Conservation (phyloP, 257 asterid genomes). For the Paulownia fortunei region DNA sequence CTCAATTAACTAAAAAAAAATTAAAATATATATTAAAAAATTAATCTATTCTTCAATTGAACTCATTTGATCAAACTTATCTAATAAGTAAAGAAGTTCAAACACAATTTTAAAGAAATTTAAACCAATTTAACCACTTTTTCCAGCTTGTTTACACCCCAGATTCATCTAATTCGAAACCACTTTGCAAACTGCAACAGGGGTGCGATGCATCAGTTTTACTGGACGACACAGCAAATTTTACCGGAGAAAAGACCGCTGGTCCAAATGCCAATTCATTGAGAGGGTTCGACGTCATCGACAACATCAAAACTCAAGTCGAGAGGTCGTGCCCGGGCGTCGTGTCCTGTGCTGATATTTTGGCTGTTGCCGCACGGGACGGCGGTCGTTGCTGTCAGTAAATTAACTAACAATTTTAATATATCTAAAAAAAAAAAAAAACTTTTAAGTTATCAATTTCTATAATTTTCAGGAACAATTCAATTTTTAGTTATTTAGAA, state of each 20-base stretch:
- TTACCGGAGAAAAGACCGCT: slow-evolving; percentile 68
- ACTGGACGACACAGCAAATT: slow-evolving; percentile 58
- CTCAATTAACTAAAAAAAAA: too few species aligned
- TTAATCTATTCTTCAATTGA: too few species aligned
- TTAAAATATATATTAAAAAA: too few species aligned
- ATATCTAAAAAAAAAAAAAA: too few species aligned
- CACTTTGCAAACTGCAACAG: slow-evolving; percentile 30
- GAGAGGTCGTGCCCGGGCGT: slow-evolving; percentile 48
- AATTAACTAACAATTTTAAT: not conserved
- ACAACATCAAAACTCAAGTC: slow-evolving; percentile 53
- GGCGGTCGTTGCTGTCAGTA: slow-evolving; percentile 55
- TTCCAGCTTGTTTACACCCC: not conserved
- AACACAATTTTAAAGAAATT: too few species aligned
- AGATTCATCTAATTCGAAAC: not conserved
- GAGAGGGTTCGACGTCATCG: slow-evolving; percentile 69
- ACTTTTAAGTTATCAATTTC: too few species aligned
- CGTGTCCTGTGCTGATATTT: slow-evolving; percentile 78
- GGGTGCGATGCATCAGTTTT: slow-evolving; percentile 78
- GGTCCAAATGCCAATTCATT: slow-evolving; percentile 63
- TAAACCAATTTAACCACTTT: too few species aligned
- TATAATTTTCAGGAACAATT: not conserved
- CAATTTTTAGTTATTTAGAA: too few species aligned
- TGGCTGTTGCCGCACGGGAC: slow-evolving; percentile 66
- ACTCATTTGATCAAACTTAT: too few species aligned
- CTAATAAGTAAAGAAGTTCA: too few species aligned